Evolutionary conservation across 495 filamentous ascomycete species (phyloP).

Genomic region (Penicillium daleae): DNA sequence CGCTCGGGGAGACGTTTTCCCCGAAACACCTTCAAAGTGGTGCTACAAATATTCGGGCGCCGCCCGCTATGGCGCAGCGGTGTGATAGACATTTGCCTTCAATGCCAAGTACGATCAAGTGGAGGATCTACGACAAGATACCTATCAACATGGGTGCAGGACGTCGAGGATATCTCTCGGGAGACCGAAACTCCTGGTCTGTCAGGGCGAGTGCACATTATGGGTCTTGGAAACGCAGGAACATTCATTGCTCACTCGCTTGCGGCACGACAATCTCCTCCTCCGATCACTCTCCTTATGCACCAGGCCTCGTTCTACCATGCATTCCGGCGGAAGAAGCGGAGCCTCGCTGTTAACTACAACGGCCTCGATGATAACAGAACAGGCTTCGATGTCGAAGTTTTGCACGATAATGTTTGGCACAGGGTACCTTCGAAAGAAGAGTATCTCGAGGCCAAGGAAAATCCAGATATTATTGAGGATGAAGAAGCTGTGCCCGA

Average conservation of each 20-base stretch:
- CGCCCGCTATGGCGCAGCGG: slow-evolving; percentile 47
- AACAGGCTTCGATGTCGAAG: slow-evolving; percentile 49
- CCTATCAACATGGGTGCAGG: slow-evolving; percentile 40
- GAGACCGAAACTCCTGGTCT: slow-evolving; percentile 29
- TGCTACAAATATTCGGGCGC: slow-evolving; percentile 33
- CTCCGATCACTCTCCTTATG: slow-evolving; percentile 61
- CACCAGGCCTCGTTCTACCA: slow-evolving; percentile 41
- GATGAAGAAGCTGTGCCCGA: slow-evolving; percentile 12
- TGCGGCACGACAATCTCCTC: slow-evolving; percentile 57
- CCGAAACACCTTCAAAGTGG: slow-evolving; percentile 39
- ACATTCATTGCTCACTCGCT: slow-evolving; percentile 64
- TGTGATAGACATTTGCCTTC: slow-evolving; percentile 24
- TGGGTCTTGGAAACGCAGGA: slow-evolving; percentile 62
- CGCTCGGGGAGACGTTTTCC: slow-evolving; percentile 16
- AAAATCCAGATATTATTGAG: slow-evolving; percentile 8
- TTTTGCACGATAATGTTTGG: slow-evolving; percentile 31
- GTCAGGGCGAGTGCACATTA: slow-evolving; percentile 59
- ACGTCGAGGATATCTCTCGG: slow-evolving; percentile 31
- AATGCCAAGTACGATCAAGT: slow-evolving; percentile 8
- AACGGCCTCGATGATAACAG: slow-evolving; percentile 47
- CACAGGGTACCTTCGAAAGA: slow-evolving; percentile 36
- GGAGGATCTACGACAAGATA: slow-evolving; percentile 16
- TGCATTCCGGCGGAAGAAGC: slow-evolving; percentile 33
- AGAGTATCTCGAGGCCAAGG: slow-evolving; percentile 21
- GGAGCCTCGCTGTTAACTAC: slow-evolving; percentile 35